Evolutionary conservation across 75 land plant genomes (phyloP).

Genomic region (Gnetum montanum): DNA sequence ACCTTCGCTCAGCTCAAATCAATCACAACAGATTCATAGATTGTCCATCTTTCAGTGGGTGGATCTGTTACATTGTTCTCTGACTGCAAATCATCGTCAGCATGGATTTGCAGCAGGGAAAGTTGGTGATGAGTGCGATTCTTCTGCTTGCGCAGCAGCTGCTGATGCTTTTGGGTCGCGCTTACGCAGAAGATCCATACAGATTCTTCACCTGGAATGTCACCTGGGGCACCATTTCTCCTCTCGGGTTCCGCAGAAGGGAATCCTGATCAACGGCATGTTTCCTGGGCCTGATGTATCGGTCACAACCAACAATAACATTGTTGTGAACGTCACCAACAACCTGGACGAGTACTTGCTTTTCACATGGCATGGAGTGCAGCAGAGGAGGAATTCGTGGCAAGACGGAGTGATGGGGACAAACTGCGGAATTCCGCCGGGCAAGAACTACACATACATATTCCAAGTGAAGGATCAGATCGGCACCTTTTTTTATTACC

Average conservation of each 20-base stretch:
- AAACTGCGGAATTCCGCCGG: constrained; percentile 83
- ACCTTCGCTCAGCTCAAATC: no score
- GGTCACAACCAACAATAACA: constrained; percentile 64
- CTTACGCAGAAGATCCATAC: constrained; percentile 21
- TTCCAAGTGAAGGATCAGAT: constrained; percentile 89
- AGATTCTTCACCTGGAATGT: constrained; percentile 41
- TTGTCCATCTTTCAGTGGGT: no score
- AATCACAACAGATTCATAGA: no score
- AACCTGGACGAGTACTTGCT: constrained; percentile 68
- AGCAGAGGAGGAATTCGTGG: constrained; percentile 82
- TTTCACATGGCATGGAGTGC: constrained; percentile 82
- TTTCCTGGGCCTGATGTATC: constrained; percentile 83
- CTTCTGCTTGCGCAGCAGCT: no score
- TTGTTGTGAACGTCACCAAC: constrained; percentile 65
- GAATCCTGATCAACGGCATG: constrained; percentile 81
- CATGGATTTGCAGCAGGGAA: no score
- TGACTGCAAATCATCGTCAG: no score
- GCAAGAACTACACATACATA: constrained; percentile 58
- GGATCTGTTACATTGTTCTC: no score
- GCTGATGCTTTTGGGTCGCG: background rate
- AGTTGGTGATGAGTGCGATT: no score
- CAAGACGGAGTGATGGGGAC: constrained; percentile 89
- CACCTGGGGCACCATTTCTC: constrained; percentile 30
- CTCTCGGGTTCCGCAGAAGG: constrained; percentile 46
- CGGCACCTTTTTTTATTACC: constrained; percentile 80